These are phyloP conservation scores for Xylariaceae sp. DNA, from an alignment of 2,329 filamentous ascomycete genomes.

Conservation along the genomic window DNA sequence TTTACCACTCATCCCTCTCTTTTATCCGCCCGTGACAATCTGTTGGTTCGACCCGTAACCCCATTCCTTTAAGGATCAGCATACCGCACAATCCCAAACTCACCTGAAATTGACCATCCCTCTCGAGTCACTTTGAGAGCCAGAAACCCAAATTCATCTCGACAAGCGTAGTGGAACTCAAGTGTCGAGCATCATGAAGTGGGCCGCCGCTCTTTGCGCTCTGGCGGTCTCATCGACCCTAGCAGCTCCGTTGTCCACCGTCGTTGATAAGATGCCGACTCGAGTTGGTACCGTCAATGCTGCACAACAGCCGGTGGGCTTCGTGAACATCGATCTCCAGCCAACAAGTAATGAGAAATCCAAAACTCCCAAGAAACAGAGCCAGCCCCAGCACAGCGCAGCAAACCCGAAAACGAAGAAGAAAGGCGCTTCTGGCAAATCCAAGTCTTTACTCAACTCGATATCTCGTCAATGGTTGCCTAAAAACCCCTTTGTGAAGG, in stretches of 20 bases:
- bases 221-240: conserved; percentile 14
- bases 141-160: background rate
- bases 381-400: background rate
- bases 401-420: background rate
- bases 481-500: conserved; percentile 23
- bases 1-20: too few species aligned
- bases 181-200: conserved; percentile 16
- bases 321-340: background rate
- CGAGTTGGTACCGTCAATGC: conserved; percentile 4
- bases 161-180: background rate
- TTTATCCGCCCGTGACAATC: too few species aligned
- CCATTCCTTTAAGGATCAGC: too few species aligned
- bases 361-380: background rate
- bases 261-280: conserved; percentile 1
- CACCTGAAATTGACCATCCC: background rate
- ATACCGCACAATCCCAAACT: too few species aligned
- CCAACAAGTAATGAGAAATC: too few species aligned
- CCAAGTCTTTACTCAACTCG: conserved; percentile 16
- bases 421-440: conserved; percentile 2
- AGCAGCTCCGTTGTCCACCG: conserved; percentile 9
- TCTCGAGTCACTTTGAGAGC: background rate
- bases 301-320: background rate
- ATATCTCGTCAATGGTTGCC: conserved; percentile 20
- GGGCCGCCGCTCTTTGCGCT: conserved; percentile 10
- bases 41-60: too few species aligned